Percentiles rank a stretch among this genome's conserved stretches.
Conservation (phyloP, 2,329 filamentous ascomycete genomes). For the Paracorniculantispora psalliotae region DNA sequence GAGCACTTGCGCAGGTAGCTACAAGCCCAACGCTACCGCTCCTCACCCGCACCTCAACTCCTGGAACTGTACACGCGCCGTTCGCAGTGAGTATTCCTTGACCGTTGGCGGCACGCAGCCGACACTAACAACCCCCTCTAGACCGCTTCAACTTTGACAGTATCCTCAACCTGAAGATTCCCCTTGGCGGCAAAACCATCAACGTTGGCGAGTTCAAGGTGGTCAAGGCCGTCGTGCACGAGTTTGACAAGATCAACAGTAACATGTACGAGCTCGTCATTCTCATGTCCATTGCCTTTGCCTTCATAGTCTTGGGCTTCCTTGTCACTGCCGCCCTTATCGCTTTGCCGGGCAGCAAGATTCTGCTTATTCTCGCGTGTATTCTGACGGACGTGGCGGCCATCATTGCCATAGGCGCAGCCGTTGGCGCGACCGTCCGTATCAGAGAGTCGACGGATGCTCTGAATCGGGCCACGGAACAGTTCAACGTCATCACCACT, state of each 20-base stretch:
- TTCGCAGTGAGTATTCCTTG: slow-evolving; percentile 31
- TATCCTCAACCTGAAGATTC: slow-evolving; percentile 42
- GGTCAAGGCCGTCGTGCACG: slow-evolving; percentile 39
- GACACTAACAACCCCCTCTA: not conserved
- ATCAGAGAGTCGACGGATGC: not conserved
- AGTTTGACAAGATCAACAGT: slow-evolving; percentile 45
- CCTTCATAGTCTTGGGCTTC: slow-evolving; percentile 39
- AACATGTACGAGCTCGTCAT: slow-evolving; percentile 45
- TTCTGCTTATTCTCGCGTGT: slow-evolving; percentile 32
- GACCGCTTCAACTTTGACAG: slow-evolving; percentile 40
- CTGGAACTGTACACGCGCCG: slow-evolving; percentile 40
- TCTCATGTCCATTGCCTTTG: slow-evolving; percentile 42
- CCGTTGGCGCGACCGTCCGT: slow-evolving; percentile 37
- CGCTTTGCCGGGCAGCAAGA: slow-evolving; percentile 24
- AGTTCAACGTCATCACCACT: not conserved
- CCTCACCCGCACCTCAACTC: slow-evolving; percentile 35
- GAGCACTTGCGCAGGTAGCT: slow-evolving; percentile 42
- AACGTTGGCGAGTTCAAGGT: slow-evolving; percentile 42
- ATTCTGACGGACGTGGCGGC: slow-evolving; percentile 33
- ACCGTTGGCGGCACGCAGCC: not conserved
- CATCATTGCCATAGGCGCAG: slow-evolving; percentile 36
- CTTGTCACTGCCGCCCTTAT: slow-evolving; percentile 34
- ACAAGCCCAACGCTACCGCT: slow-evolving; percentile 37
- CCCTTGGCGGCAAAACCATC: slow-evolving; percentile 39
- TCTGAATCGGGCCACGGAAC: not conserved